phyloP scores from a whole-genome alignment of 768 basidiomycete species.

The Suillus plorans region DNA sequence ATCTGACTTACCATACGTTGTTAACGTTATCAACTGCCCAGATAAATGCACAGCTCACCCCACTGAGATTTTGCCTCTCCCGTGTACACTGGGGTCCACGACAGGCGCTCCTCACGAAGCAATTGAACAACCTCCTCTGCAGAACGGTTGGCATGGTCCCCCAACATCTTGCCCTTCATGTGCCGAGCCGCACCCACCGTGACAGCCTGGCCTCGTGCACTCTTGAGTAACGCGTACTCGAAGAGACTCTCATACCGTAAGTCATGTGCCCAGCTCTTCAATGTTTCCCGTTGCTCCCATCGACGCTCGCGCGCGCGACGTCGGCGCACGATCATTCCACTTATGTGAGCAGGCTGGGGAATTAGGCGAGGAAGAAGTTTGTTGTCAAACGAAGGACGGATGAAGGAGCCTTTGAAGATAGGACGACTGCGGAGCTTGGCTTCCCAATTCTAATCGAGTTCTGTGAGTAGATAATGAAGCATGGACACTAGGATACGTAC shows the following conservation, averaged over 20 bases:
- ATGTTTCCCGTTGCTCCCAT: slow-evolving; percentile 30
- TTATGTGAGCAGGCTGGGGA: slow-evolving; percentile 74
- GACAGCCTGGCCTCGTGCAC: background rate
- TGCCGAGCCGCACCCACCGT: background rate
- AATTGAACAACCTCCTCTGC: background rate
- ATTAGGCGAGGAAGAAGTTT: slow-evolving; percentile 75
- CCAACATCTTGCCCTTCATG: background rate
- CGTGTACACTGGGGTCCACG: background rate
- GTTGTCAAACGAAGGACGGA: slow-evolving; percentile 65
- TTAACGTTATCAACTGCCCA: background rate
- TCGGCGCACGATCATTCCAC: slow-evolving; percentile 63
- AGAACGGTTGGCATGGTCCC: background rate
- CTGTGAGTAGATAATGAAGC: background rate
- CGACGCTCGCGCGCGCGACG: slow-evolving; percentile 46
- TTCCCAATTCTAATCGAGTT: slow-evolving; percentile 50
- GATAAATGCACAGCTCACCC: background rate
- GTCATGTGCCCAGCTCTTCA: slow-evolving; percentile 36
- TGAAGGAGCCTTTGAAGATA: slow-evolving; percentile 67
- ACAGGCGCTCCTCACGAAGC: background rate
- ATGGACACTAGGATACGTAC: slow-evolving; percentile 35
- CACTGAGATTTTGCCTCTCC: background rate
- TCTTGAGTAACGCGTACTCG: slow-evolving; percentile 28
- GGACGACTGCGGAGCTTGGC: slow-evolving; percentile 54
- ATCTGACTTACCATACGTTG: background rate
- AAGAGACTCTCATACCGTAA: slow-evolving; percentile 38